A percentile compares a stretch with the other conserved stretches of the same genome.
These are phyloP conservation scores for Eimeria sp. DNA, from an alignment of 169 alveolate species.

Conservation along the genomic window DNA sequence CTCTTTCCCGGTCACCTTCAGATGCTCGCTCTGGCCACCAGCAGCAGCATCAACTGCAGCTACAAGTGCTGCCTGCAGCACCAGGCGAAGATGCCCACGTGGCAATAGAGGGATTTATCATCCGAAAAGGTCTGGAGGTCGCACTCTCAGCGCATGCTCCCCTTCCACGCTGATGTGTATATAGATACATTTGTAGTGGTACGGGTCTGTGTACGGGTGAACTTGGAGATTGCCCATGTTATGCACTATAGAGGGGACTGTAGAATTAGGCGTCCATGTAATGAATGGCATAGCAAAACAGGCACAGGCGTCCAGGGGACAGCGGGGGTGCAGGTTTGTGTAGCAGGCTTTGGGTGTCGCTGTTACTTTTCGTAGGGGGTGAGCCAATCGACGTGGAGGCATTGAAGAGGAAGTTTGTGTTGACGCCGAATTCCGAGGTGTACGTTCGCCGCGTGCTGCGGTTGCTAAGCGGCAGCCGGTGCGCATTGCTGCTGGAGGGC, in stretches of 20 bases:
- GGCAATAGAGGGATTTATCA: conserved; percentile 66
- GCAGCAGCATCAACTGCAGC: conserved; percentile 3
- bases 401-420: conserved; percentile 85
- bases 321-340: neutral
- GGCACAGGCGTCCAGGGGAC: neutral
- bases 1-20: neutral
- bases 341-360: neutral
- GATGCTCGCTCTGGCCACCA: neutral
- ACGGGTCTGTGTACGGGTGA: no score
- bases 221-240: no score
- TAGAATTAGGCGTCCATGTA: neutral
- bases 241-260: no score
- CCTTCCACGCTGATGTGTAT: no score
- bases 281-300: neutral
- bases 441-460: conserved; percentile 95
- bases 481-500: conserved; percentile 99
- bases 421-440: conserved; percentile 85
- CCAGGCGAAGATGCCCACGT: conserved; percentile 40
- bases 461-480: conserved; percentile 96
- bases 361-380: conserved; percentile 73
- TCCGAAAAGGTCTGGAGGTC: conserved; percentile 40
- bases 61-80: conserved; percentile 31
- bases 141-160: neutral
- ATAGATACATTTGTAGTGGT: no score
- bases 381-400: conserved; percentile 83